phyloP scores from a whole-genome alignment of 2,329 filamentous ascomycete genomes.

The Ophiosphaerella narmari region DNA sequence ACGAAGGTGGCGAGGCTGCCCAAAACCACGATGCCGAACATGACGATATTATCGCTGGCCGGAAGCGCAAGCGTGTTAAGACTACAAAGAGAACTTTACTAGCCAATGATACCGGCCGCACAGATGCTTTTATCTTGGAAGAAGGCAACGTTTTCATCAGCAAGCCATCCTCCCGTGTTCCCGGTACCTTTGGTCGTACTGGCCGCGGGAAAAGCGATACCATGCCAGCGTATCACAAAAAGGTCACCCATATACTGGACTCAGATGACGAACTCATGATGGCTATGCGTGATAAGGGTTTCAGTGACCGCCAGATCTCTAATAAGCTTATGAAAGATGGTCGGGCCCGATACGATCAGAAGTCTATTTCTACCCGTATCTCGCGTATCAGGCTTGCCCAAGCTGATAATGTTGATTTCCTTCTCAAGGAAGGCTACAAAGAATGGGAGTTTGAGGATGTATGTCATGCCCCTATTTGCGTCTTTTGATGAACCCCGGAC shows the following conservation, averaged over 20 bases:
- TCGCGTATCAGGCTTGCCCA: slow-evolving; percentile 51
- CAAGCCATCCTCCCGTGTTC: slow-evolving; percentile 13
- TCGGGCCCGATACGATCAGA: slow-evolving; percentile 50
- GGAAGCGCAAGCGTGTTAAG: slow-evolving; percentile 23
- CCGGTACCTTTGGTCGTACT: slow-evolving; percentile 30
- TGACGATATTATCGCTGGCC: slow-evolving; percentile 7
- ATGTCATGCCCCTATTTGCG: slow-evolving; percentile 12
- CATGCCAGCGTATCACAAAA: slow-evolving; percentile 48
- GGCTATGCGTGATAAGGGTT: slow-evolving; percentile 49
- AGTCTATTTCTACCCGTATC: slow-evolving; percentile 56
- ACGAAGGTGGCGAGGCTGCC: slow-evolving; percentile 7
- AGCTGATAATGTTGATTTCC: slow-evolving; percentile 50
- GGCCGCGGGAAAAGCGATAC: slow-evolving; percentile 38
- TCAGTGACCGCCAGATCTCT: slow-evolving; percentile 52
- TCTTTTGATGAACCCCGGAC: neutral
- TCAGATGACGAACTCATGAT: slow-evolving; percentile 55
- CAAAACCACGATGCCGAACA: slow-evolving; percentile 13
- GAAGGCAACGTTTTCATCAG: slow-evolving; percentile 17
- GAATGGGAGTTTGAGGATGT: slow-evolving; percentile 58
- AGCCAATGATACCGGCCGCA: no score
- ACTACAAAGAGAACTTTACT: no score
- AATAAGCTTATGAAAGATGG: slow-evolving; percentile 49
- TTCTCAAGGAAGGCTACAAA: slow-evolving; percentile 52
- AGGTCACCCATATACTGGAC: slow-evolving; percentile 50
- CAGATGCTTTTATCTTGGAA: slow-evolving; percentile 27